phyloP scores from a whole-genome alignment of 108 stramenopile genomes.

The Cyclotella sp. region DNA sequence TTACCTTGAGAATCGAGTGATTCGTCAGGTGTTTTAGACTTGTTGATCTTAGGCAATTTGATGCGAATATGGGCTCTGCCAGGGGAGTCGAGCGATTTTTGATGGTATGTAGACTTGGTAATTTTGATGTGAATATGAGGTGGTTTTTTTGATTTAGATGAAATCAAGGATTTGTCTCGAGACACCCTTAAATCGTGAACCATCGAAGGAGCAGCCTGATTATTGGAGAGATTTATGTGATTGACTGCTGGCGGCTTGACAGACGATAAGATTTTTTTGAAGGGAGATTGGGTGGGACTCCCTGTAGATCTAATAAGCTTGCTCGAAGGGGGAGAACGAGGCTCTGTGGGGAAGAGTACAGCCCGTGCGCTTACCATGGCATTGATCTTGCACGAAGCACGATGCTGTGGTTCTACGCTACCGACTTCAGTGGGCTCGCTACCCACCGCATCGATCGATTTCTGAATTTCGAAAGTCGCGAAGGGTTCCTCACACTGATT shows the following conservation, averaged over 20 bases:
- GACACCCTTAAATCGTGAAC: constrained; percentile 15
- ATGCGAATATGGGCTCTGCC: constrained; percentile 29
- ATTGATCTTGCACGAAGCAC: too few species aligned
- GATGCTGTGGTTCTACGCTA: too few species aligned
- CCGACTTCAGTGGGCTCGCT: too few species aligned
- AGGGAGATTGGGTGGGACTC: constrained; percentile 1
- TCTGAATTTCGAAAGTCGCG: background rate
- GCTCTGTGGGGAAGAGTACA: background rate
- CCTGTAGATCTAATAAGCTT: background rate
- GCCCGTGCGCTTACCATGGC: too few species aligned
- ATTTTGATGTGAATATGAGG: constrained; percentile 14
- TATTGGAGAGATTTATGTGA: background rate
- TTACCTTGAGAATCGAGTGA: constrained; percentile 1
- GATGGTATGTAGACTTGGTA: background rate
- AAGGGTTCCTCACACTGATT: background rate
- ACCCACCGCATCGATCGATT: background rate
- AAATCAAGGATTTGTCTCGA: background rate
- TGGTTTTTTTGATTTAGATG: background rate
- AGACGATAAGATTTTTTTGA: constrained; percentile 17
- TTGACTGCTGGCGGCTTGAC: background rate
- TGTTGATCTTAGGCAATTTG: constrained; percentile 39
- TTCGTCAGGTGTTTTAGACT: background rate
- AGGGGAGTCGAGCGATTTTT: background rate
- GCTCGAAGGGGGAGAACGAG: background rate
- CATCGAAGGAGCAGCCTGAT: background rate